A percentile compares a stretch with the other conserved stretches of the same genome.
These are phyloP conservation scores for Cruciata laevipes DNA, from an alignment of 257 asterid species.

Conservation along the genomic window DNA sequence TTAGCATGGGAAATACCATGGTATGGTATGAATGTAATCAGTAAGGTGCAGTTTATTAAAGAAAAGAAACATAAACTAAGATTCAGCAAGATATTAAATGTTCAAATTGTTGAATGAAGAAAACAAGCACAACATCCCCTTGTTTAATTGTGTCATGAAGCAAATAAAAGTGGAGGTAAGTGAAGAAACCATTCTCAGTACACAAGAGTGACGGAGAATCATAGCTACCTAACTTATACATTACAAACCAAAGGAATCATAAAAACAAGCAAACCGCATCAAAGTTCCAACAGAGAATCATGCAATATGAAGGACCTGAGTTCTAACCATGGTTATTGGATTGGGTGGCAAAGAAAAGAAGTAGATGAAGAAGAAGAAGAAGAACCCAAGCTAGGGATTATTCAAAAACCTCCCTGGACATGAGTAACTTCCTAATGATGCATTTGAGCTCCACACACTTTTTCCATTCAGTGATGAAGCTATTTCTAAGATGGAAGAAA, in stretches of 20 bases:
- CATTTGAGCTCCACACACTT: constrained; percentile 44
- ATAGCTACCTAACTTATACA: constrained; percentile 28
- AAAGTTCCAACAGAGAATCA: constrained; percentile 15
- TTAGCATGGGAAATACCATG: too few relatives aligned
- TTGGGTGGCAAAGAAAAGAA: constrained; percentile 23
- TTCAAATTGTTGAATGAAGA: not conserved
- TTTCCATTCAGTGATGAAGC: constrained; percentile 41
- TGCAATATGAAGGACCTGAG: constrained; percentile 45
- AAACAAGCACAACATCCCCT: constrained; percentile 10
- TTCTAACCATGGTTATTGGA: constrained; percentile 84
- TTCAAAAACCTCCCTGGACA: constrained; percentile 38
- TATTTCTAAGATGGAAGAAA: constrained; percentile 15
- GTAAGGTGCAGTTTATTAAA: too few relatives aligned
- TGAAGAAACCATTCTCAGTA: constrained; percentile 22
- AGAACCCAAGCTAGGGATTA: constrained; percentile 37
- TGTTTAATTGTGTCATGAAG: constrained; percentile 25
- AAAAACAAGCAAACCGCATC: constrained; percentile 25
- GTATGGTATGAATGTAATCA: too few relatives aligned
- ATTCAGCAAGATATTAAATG: not conserved
- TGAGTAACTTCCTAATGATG: constrained; percentile 44
- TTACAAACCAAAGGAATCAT: constrained; percentile 45
- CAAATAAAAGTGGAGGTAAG: constrained; percentile 18
- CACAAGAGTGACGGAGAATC: constrained; percentile 25
- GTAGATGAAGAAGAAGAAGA: constrained; percentile 44
- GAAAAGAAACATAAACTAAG: too few relatives aligned